phyloP scores from a whole-genome alignment of 2,329 filamentous ascomycete species.

The Alternaria conjuncta region DNA sequence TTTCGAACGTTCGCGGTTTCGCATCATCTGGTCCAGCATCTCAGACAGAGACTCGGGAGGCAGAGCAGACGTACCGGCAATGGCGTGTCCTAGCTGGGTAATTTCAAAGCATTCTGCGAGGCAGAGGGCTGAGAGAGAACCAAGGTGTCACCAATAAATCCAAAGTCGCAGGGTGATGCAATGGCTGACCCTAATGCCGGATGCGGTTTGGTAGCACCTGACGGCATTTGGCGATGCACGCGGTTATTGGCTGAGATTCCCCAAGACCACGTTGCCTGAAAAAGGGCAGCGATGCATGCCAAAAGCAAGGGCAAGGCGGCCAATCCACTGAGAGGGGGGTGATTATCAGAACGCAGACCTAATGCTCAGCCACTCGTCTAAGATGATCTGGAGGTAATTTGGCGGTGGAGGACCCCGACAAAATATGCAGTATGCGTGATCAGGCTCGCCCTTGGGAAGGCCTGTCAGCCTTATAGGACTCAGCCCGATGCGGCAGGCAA shows the following conservation, averaged over 20 bases:
- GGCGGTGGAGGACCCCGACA: neutral
- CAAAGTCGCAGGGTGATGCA: constrained; percentile 3
- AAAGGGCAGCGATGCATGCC: neutral
- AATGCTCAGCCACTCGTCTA: neutral
- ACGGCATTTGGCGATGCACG: neutral
- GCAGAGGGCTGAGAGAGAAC: neutral
- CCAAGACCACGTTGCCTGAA: neutral
- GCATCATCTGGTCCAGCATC: neutral
- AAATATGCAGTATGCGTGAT: neutral
- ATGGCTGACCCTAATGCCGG: neutral
- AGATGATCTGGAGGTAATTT: neutral
- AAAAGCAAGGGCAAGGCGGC: neutral
- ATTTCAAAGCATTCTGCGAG: neutral
- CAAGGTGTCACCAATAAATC: neutral
- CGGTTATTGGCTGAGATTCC: neutral
- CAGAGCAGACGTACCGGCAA: neutral
- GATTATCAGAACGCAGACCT: neutral
- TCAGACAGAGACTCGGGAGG: neutral
- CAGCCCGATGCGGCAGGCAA: neutral
- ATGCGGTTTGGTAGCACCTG: neutral
- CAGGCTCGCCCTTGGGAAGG: neutral
- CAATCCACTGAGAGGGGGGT: neutral
- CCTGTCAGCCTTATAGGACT: neutral
- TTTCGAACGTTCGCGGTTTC: accelerated
- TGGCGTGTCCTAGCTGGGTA: neutral